Evolutionary conservation across 352 stramenopile species (phyloP).

Genomic region (Phytophthora pisi): DNA sequence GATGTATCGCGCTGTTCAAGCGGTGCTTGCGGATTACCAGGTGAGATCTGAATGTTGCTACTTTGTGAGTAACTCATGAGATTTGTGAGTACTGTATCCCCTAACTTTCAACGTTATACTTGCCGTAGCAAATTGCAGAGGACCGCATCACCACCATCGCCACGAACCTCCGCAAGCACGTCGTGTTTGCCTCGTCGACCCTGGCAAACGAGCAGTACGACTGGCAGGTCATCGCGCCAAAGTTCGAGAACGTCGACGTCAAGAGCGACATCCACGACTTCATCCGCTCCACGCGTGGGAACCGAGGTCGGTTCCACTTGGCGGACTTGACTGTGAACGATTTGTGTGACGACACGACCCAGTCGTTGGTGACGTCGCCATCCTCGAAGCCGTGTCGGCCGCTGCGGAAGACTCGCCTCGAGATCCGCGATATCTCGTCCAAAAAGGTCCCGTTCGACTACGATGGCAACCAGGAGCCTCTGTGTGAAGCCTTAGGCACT

Average conservation of each 20-base stretch:
- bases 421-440: conserved; percentile 69
- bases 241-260: conserved; percentile 75
- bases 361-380: conserved; percentile 44
- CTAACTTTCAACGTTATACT: background rate
- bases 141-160: conserved; percentile 71
- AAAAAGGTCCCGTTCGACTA: conserved; percentile 68
- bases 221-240: conserved; percentile 79
- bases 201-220: conserved; percentile 89
- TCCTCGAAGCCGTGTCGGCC: conserved; percentile 52
- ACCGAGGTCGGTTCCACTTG: conserved; percentile 16
- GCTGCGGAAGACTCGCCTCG: conserved; percentile 55
- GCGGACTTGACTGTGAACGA: conserved; percentile 71
- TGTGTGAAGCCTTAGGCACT: conserved; percentile 53
- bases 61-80: background rate
- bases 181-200: conserved; percentile 82
- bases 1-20: conserved; percentile 74
- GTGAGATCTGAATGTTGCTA: conserved; percentile 27
- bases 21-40: conserved; percentile 82
- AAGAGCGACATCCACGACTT: conserved; percentile 76
- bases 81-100: background rate
- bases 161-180: conserved; percentile 81
- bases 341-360: conserved; percentile 51
- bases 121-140: conserved; percentile 76
- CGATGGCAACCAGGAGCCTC: conserved; percentile 55
- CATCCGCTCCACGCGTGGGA: conserved; percentile 40